phyloP scores from a whole-genome alignment of 2,329 filamentous ascomycete species.

The Coccinonectria pachysandricola region DNA sequence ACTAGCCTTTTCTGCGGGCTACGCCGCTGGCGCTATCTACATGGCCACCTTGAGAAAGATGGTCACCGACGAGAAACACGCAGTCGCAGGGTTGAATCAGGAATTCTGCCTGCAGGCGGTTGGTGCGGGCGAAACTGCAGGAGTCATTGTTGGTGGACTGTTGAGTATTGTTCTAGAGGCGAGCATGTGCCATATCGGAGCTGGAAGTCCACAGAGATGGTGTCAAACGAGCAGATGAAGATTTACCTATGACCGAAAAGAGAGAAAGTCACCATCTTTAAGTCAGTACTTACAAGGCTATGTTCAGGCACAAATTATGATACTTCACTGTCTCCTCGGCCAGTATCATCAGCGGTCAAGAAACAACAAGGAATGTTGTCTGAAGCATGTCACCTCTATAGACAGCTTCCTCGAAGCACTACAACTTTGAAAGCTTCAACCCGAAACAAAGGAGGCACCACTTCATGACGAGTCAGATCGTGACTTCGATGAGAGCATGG shows the following conservation, averaged over 20 bases:
- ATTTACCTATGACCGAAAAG: too few relatives aligned
- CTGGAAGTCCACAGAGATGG: conserved; percentile 14
- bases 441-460: too few relatives aligned
- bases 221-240: conserved; percentile 15
- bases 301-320: too few relatives aligned
- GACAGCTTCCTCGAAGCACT: too few relatives aligned
- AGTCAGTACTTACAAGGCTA: neutral
- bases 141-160: conserved; percentile 17
- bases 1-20: conserved; percentile 17
- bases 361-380: neutral
- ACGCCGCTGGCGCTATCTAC: conserved; percentile 21
- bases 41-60: conserved; percentile 14
- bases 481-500: too few relatives aligned
- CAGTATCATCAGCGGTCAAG: too few relatives aligned
- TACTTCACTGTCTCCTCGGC: too few relatives aligned
- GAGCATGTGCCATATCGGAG: conserved; percentile 11
- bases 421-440: too few relatives aligned
- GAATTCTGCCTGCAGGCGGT: conserved; percentile 21
- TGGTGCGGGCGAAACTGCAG: conserved; percentile 20
- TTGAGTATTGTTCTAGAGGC: conserved; percentile 16
- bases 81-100: conserved; percentile 8
- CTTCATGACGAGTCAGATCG: too few relatives aligned
- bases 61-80: conserved; percentile 11
- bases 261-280: neutral
- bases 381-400: too few relatives aligned